Conservation (phyloP, 1,139 yeast species). For the Protomyces macrosporus region DNA sequence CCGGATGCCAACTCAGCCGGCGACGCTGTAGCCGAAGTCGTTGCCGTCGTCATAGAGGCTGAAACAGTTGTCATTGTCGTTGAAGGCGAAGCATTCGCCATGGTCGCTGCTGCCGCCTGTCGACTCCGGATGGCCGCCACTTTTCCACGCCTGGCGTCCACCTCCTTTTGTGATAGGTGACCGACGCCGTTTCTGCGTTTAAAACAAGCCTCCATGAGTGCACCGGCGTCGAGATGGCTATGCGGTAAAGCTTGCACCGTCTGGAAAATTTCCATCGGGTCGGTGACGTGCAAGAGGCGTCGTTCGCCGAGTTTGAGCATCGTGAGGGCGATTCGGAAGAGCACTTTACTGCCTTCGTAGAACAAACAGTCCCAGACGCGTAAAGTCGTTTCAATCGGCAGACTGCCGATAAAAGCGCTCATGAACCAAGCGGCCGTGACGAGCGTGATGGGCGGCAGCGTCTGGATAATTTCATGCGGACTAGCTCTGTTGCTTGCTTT, state of each 20-base stretch:
- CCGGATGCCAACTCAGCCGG: too few relatives aligned
- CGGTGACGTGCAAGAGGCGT: slow-evolving; percentile 49
- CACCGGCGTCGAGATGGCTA: slow-evolving; percentile 61
- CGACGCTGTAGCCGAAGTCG: too few relatives aligned
- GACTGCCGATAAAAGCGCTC: slow-evolving; percentile 82
- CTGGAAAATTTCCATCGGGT: slow-evolving; percentile 83
- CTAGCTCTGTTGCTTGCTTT: not conserved
- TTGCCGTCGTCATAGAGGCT: too few relatives aligned
- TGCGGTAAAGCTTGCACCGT: slow-evolving; percentile 79
- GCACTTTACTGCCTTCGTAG: slow-evolving; percentile 82
- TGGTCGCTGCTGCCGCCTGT: not conserved
- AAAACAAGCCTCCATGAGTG: slow-evolving; percentile 66
- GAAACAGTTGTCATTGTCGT: too few relatives aligned
- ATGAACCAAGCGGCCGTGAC: slow-evolving; percentile 98
- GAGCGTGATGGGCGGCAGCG: slow-evolving; percentile 82
- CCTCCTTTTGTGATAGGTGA: slow-evolving; percentile 73
- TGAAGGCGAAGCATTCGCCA: too few relatives aligned
- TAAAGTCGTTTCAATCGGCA: slow-evolving; percentile 81
- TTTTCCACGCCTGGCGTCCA: slow-evolving; percentile 49
- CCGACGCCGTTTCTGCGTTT: slow-evolving; percentile 70
- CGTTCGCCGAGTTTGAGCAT: slow-evolving; percentile 76
- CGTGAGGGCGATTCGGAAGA: slow-evolving; percentile 77
- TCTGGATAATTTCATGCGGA: slow-evolving; percentile 58
- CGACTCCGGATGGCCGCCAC: slow-evolving; percentile 1
- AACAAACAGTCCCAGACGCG: slow-evolving; percentile 93